Base-by-base conservation (phyloP, 257 asterid species). In the Solanum arcanum region DNA sequence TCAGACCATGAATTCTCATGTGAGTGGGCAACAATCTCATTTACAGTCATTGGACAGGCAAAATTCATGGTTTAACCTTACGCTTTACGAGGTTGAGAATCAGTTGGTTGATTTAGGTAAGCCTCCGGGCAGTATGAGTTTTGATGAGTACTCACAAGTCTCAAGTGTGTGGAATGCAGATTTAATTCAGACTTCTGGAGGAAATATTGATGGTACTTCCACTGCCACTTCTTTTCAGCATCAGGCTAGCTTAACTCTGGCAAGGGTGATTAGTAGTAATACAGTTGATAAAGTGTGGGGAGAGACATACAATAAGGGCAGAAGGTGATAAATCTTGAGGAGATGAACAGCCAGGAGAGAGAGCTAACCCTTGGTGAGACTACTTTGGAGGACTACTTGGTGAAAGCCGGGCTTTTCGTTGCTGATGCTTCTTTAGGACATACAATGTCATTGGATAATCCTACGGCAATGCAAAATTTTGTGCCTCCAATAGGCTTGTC, bases 211-310 rank as follows among this genome's bases (percentile, higher is more conserved):
- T 12, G 84, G 80, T 82, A 33, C 91, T 41, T 91, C 93, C 87
- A 90, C 92, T 83, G 92, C 96, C 12, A 88, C 91, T 62, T 88
- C 95, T 3, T 91, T 92, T 83, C 98, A 93, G 88, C 96, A 89
- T 42, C 97, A 93, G 86, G 94, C 94, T 2, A 94, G 95, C 86
- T 90, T 93, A 86, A 92, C 94, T 3, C 91, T 94, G 21, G 95
- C 92, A 1, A 90, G 86, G 91, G 95, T 93, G 7, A 90, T 93
- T 88, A 88, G 90, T 5, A 95, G 94, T 86, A 92, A 90, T 91
- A 92, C 98, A 3, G 94, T 94, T 72, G 89, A 89, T 66, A 94
- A 95, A 88, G 95, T 94, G 90, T 93, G 99, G 98, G 98, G 98
- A 89, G 91, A 87, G 95, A 92, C 88, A 94, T 95, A 82, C 94